Base-by-base conservation (phyloP, 2,329 filamentous ascomycete genomes). In the Trichoderma koningii region DNA sequence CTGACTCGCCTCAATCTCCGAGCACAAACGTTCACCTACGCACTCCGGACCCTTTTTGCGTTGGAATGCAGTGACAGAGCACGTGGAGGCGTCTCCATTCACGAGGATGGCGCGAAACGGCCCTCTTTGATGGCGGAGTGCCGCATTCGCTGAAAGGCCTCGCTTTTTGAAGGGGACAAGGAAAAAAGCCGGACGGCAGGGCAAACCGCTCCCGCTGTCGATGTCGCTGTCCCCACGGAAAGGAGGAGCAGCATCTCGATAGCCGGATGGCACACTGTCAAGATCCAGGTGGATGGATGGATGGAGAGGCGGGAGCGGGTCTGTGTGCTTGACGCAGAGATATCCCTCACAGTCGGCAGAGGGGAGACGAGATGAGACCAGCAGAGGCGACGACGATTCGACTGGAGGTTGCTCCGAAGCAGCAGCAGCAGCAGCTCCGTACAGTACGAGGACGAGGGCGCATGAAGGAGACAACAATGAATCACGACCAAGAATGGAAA, bases 1-100 rank as follows among this genome's bases (percentile, higher is more conserved):
- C 48, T 63, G 60, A 55, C 60, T 63, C 60, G 60, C 50, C 48
- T 63, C 60, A 38, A 63, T 63, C 41, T 63, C 60, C 60, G 60
- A 45, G 55, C 50, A 30, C 19, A 30, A 30, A n/a, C 28, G 50
- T 9, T 7, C 7, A 30, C 9, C 7, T 10, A 30, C 30, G 7
- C 30, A 26, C 9, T 21, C 44, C 41, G 10, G 10, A 5, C 23
- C 41, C 61, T 34, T 34, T 63, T 34, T 63, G 59, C 7, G 15
- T 10, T 53, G 53, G 53, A 64, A 64, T 50, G 53, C 53, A 44
- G 23, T 26, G 62, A 45, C 53, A 44, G 34, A 19, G 50, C 60
- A 63, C 48, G 48, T 63, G 60, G 41, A 63, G 60, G 50, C 60
- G 50, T 41, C 50, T 63, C 50, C 60, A 38, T 63, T 47, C 12